Evolutionary conservation across 2,329 filamentous ascomycete genomes (phyloP).

Genomic region (Acarospora socialis): DNA sequence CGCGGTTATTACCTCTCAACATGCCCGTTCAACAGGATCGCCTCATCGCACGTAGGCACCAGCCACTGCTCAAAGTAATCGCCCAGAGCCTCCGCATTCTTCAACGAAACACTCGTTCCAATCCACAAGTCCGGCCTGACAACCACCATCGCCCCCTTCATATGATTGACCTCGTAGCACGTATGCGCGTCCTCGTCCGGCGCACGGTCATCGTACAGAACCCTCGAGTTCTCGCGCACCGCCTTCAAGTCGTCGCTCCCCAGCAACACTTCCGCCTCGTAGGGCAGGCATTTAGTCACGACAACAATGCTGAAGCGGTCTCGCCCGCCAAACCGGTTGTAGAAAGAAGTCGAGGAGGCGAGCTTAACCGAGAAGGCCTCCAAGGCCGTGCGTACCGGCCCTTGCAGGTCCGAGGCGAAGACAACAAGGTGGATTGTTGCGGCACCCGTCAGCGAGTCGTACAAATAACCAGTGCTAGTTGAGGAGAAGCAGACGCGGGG

Average conservation of each 20-base stretch:
- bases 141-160: slow-evolving; percentile 13
- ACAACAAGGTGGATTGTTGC: slow-evolving; percentile 20
- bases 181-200: slow-evolving; percentile 19
- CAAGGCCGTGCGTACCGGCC: slow-evolving; percentile 9
- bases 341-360: slow-evolving; percentile 16
- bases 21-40: too few species aligned
- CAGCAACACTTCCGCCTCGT: slow-evolving; percentile 9
- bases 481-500: slow-evolving; percentile 5
- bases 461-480: slow-evolving; percentile 20
- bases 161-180: slow-evolving; percentile 14
- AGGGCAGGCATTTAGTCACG: slow-evolving; percentile 18
- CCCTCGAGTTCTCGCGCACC: slow-evolving; percentile 4
- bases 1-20: too few species aligned
- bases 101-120: too few species aligned
- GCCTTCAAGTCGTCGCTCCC: not conserved
- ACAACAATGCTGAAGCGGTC: slow-evolving; percentile 20
- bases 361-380: slow-evolving; percentile 12
- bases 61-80: too few species aligned
- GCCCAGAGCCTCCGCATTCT: too few species aligned
- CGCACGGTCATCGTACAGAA: slow-evolving; percentile 17
- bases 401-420: slow-evolving; percentile 17
- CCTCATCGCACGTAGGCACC: too few species aligned
- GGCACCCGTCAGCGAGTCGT: slow-evolving; percentile 19
- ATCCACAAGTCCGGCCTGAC: slow-evolving; percentile 8
- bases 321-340: slow-evolving; percentile 15